These are phyloP conservation scores for Basipetospora sp. DNA, from an alignment of 2,329 filamentous ascomycete species.

Conservation along the genomic window DNA sequence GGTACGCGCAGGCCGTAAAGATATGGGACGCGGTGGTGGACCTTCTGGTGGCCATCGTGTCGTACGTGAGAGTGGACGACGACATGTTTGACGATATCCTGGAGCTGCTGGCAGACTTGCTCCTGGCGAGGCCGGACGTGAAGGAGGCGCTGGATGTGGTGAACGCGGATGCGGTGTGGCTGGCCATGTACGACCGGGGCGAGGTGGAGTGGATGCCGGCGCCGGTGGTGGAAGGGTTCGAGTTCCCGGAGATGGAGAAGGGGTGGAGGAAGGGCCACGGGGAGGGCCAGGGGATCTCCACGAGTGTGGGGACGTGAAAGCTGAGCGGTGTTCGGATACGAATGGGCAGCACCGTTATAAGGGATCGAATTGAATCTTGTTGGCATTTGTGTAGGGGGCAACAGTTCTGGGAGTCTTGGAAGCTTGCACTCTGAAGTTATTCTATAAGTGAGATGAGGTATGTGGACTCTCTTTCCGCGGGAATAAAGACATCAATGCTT, in stretches of 20 bases:
- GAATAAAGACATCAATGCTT: too few species aligned
- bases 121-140: conserved; percentile 32
- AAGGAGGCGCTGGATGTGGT: conserved; percentile 44
- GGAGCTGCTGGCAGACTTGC: conserved; percentile 39
- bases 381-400: too few species aligned
- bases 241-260: conserved; percentile 20
- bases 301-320: too few species aligned
- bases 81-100: conserved; percentile 58
- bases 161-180: conserved; percentile 67
- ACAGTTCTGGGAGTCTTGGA: too few species aligned
- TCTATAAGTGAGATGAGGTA: too few species aligned
- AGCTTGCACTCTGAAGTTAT: too few species aligned
- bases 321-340: too few species aligned
- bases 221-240: conserved; percentile 28
- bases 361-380: too few species aligned
- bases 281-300: too few species aligned
- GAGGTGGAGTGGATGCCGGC: conserved; percentile 20
- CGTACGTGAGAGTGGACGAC: conserved; percentile 49
- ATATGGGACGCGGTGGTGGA: conserved; percentile 48
- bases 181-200: conserved; percentile 39
- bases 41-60: conserved; percentile 46
- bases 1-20: conserved; percentile 46
- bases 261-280: neutral
- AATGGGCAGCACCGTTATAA: too few species aligned
- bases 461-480: too few species aligned